Evolutionary conservation across 176 grass and related monocot species (phyloP), one percentile per base, ranked within the genome.

Genomic region (Guadua angustifolia): DNA sequence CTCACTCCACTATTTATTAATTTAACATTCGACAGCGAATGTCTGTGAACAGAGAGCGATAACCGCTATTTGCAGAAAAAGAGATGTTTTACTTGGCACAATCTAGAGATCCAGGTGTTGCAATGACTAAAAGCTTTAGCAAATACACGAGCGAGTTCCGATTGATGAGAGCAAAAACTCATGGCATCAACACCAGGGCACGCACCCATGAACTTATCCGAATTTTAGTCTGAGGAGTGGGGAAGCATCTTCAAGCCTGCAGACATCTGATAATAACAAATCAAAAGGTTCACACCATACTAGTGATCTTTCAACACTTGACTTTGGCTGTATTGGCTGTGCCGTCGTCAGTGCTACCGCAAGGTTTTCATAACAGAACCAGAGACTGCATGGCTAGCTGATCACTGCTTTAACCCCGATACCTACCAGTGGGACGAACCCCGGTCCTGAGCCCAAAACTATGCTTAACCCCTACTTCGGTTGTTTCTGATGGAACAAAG

Each of bases 401-500:
- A 84, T 74, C 42, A 52, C 39, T 59, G 61, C 24, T 66, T 74
- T 61, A 75, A 32, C 12, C 82, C 19, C 32, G 63, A 61, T 36
- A 21, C 56, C 26, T 77, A 52, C 78, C 83, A 81, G 36, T 52
- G 22, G 36, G 55, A 14, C 38, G 25, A 86, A 35, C 11, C 11
- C 47, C 17, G 0, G 65, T 26, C 77, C 52, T 86, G 42, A 66
- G 33, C 38, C 26, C 49, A 8, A 67, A 17, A 57, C 81, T 79
- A 47, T 79, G 60, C 60, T 21, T 88, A 32, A 90, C 67, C 8
- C 74, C 73, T 15, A 85, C 18, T 68, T 74, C 84, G 3, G 75
- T 64, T 46, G 53, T 26, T n/a, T 83, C 77, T 35, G 95, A 87
- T 38, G 87, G 83, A 29, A 60, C 66, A 49, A 95, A 90, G 49